Conservation (phyloP, 768 basidiomycete genomes). For the Kwoniella dendrophila region DNA sequence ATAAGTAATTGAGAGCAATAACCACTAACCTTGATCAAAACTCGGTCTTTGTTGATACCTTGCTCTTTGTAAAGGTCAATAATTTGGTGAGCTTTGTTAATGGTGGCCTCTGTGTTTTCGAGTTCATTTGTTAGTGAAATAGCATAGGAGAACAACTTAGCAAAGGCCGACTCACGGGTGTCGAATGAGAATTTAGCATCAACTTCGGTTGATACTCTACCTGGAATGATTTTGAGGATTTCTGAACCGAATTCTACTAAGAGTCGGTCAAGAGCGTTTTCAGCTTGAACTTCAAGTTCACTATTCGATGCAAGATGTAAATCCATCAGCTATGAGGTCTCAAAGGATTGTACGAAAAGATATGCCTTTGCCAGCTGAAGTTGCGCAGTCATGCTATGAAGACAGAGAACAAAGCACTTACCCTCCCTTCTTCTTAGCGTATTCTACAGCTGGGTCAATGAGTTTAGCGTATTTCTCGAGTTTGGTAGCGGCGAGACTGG, state of each 20-base stretch:
- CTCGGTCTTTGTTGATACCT: constrained; percentile 88
- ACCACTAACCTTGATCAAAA: constrained; percentile 76
- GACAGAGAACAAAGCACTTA: too few species aligned
- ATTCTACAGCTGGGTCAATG: constrained; percentile 54
- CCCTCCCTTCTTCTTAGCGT: constrained; percentile 74
- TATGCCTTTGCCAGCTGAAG: too few species aligned
- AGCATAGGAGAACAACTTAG: background rate
- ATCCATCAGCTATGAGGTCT: too few species aligned
- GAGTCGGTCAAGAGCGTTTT: constrained; percentile 83
- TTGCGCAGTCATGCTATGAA: too few species aligned
- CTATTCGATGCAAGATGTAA: constrained; percentile 22
- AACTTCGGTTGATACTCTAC: constrained; percentile 98
- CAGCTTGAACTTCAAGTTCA: constrained; percentile 71
- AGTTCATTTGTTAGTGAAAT: background rate
- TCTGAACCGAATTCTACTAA: constrained; percentile 97
- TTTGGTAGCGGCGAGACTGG: constrained; percentile 86
- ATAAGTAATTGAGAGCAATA: background rate
- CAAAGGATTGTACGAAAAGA: too few species aligned
- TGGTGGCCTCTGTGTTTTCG: constrained; percentile 41
- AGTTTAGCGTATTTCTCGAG: constrained; percentile 77
- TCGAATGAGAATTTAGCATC: constrained; percentile 97
- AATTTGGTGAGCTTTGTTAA: constrained; percentile 62
- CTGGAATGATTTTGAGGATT: constrained; percentile 92
- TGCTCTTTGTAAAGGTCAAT: constrained; percentile 93
- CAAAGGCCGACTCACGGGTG: constrained; percentile 61